Base-by-base conservation (phyloP, 345 rosid species). In the Balakata baccata region DNA sequence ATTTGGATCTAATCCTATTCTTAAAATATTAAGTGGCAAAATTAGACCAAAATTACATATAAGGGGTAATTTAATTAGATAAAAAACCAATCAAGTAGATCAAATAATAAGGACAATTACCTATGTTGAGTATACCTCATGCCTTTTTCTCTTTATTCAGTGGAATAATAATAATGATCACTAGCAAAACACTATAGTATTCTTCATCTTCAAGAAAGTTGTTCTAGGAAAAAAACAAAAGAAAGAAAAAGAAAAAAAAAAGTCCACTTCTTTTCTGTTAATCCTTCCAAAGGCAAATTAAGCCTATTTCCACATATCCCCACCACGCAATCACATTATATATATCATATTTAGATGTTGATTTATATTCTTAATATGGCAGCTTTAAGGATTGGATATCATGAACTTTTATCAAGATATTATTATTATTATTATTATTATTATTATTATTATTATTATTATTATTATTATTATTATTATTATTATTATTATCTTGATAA, bases 211-310 rank as follows among this genome's bases (percentile, higher is more conserved):
- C 73, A 73, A 20, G 66, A 45, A 75, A 74, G 34, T 29, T 29
- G 34, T 29, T 29, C 73, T 64, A 59, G 69, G 61, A 83, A 86
- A 77, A 77, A 18, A 56, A 56, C n/a, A n/a, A n/a, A n/a, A n/a
- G n/a, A n/a, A n/a, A n/a, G n/a, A n/a, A n/a, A n/a, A n/a, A n/a
- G 69, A 64, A 83, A 86, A 77, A 77, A 18, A 56, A 56, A 14
- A 0, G 25, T 47, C 84, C 78, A 74, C 85, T 84, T 68, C 66
- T 59, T 76, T 79, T 29, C 68, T 81, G 78, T 79, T 81, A 29
- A 29, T 29, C 78, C 63, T 75, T 81, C 53, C 69, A 73, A 52
- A 49, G 23, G 12, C 64, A 38, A 66, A n/a, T n/a, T n/a, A n/a
- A 9, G 3, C 43, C 49, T 39, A 7, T 71, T 54, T 14, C 34